phyloP scores from a whole-genome alignment of 331 rosid genomes.

The Prunus yedoensis region DNA sequence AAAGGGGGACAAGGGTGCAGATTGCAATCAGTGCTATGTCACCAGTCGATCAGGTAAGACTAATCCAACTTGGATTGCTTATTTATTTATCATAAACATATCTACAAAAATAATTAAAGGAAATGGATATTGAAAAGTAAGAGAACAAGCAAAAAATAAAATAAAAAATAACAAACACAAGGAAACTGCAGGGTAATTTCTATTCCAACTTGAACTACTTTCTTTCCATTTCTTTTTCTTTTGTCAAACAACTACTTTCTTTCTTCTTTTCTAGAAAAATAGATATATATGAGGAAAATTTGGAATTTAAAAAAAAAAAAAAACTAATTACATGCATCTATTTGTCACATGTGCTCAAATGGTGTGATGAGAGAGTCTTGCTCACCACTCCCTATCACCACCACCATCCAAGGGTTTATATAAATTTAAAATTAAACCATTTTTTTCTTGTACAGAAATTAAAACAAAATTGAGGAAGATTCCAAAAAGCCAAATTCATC shows the following conservation, averaged over 20 bases:
- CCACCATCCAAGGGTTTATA: not conserved
- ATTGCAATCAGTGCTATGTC: not conserved
- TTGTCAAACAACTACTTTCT: not conserved
- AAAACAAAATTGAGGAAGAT: not conserved
- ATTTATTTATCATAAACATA: not conserved
- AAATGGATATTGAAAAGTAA: not conserved
- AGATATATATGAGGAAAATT: not conserved
- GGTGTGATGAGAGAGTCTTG: not conserved
- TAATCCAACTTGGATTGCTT: not conserved
- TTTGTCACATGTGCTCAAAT: constrained; percentile 17
- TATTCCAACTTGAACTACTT: not conserved
- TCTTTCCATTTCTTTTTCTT: not conserved
- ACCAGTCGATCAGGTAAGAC: not conserved
- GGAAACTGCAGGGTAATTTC: constrained; percentile 24
- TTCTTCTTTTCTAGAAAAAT: not conserved
- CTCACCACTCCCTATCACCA: not conserved
- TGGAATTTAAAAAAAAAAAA: not conserved
- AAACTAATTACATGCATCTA: not conserved
- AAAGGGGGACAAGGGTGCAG: constrained; percentile 7
- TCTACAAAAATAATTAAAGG: not conserved
- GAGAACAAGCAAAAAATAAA: not conserved
- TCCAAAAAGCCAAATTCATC: constrained; percentile 24
- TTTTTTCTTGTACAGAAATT: not conserved
- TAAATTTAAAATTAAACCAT: not conserved
- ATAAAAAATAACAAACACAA: not conserved